A percentile compares a stretch with the other conserved stretches of the same genome.
Conservation (phyloP, 768 basidiomycete genomes). For the Boletus rex-veris region DNA sequence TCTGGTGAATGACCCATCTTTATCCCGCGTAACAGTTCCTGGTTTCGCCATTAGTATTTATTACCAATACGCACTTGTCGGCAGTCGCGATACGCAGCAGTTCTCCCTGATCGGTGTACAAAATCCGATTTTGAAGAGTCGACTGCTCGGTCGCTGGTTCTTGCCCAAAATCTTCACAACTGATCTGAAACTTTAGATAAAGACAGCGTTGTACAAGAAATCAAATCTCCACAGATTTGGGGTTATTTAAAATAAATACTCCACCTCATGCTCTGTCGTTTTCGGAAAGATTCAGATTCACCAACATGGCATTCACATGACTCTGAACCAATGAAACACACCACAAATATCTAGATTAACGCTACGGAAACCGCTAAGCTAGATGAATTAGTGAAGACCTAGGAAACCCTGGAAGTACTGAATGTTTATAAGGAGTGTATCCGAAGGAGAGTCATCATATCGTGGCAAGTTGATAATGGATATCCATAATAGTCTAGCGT, state of each 20-base stretch:
- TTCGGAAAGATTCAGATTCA: not conserved
- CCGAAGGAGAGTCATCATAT: slow-evolving; percentile 19
- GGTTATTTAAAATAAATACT: not conserved
- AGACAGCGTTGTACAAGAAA: not conserved
- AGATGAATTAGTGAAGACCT: slow-evolving; percentile 14
- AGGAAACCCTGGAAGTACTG: not conserved
- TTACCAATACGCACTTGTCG: not conserved
- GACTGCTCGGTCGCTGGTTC: not conserved
- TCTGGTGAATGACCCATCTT: slow-evolving; percentile 34
- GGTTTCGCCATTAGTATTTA: not conserved
- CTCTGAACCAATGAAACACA: not conserved
- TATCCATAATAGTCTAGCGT: not conserved
- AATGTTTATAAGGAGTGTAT: slow-evolving; percentile 13
- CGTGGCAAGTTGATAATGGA: slow-evolving; percentile 2
- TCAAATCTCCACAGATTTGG: not conserved
- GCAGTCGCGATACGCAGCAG: not conserved
- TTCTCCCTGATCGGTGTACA: not conserved
- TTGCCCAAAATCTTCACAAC: too few relatives aligned
- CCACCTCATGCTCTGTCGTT: not conserved
- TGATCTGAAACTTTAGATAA: not conserved
- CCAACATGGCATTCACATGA: not conserved
- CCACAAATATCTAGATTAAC: slow-evolving; percentile 7
- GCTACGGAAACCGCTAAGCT: slow-evolving; percentile 7
- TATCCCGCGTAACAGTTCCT: not conserved
- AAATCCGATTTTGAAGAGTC: too few relatives aligned